Percentiles rank a stretch among this genome's conserved stretches.
phyloP scores from a whole-genome alignment of 768 basidiomycete species.

The Astraeus odoratus region DNA sequence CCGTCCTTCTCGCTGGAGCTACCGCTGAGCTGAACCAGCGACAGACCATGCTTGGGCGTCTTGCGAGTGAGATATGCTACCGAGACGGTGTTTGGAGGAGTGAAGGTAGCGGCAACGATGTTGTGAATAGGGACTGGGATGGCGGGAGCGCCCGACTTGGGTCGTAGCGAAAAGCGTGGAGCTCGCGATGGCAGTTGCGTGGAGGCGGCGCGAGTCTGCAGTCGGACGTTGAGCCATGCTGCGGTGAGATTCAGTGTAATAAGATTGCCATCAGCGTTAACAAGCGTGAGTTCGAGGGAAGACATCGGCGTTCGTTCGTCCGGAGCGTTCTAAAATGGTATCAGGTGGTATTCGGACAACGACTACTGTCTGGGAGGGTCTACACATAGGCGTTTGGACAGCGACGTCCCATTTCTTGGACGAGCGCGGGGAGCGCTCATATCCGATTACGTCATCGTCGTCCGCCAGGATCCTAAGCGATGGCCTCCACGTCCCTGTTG shows the following conservation, averaged over 20 bases:
- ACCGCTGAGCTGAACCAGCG: conserved; percentile 35
- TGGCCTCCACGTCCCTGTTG: no score
- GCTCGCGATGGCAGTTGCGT: conserved; percentile 7
- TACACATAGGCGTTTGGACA: no score
- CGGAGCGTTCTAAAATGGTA: neutral
- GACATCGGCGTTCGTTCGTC: conserved; percentile 10
- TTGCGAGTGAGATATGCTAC: conserved; percentile 46
- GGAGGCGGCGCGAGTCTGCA: conserved; percentile 1
- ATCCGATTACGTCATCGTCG: no score
- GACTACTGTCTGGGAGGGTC: neutral
- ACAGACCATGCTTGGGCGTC: conserved; percentile 35
- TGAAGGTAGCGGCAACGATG: conserved; percentile 49
- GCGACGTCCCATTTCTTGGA: no score
- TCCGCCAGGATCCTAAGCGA: no score
- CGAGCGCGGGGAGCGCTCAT: no score
- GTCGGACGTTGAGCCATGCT: conserved; percentile 18
- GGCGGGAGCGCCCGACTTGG: conserved; percentile 1
- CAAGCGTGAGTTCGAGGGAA: conserved; percentile 15
- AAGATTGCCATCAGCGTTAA: conserved; percentile 5
- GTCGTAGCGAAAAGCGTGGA: conserved; percentile 4
- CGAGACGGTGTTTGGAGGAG: conserved; percentile 31
- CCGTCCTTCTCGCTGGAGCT: conserved; percentile 30
- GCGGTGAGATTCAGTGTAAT: conserved; percentile 23
- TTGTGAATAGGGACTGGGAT: conserved; percentile 37
- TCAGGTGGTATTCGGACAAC: neutral